These are phyloP conservation scores for Colletotrichum sidae DNA, from an alignment of 2,329 filamentous ascomycete species.

Conservation along the genomic window DNA sequence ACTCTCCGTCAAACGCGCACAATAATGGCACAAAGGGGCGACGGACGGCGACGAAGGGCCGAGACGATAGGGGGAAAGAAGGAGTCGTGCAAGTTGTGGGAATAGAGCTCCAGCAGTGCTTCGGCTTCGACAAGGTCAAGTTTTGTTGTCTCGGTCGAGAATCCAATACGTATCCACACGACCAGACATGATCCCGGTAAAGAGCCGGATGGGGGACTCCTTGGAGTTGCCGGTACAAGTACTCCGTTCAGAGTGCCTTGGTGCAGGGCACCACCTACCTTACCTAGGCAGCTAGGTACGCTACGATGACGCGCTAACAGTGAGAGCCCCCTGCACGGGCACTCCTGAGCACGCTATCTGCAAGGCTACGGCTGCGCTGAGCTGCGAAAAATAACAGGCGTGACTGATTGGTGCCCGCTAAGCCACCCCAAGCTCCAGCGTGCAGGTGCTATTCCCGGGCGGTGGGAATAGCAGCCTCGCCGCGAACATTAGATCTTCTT, in stretches of 20 bases:
- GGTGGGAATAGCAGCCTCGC: conserved; percentile 27
- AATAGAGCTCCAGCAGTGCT: conserved; percentile 22
- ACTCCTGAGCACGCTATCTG: conserved; percentile 16
- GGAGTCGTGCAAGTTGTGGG: conserved; percentile 19
- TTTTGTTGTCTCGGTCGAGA: conserved; percentile 37
- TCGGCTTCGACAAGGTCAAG: conserved; percentile 36
- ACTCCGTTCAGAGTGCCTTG: too few relatives aligned
- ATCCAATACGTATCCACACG: conserved; percentile 37
- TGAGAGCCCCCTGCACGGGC: conserved; percentile 26
- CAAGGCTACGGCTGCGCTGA: conserved; percentile 14
- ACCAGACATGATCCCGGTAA: conserved; percentile 28
- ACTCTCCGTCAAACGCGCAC: conserved; percentile 32
- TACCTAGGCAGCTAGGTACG: too few relatives aligned
- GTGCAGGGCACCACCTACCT: too few relatives aligned
- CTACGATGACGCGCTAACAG: conserved; percentile 30
- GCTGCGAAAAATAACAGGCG: conserved; percentile 13
- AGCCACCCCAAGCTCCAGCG: conserved; percentile 5
- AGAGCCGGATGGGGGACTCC: conserved; percentile 20
- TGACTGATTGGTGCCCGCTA: conserved; percentile 34
- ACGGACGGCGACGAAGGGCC: not conserved
- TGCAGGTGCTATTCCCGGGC: conserved; percentile 25
- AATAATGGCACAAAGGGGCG: conserved; percentile 32
- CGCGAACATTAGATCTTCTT: conserved; percentile 16
- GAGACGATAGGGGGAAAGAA: conserved; percentile 2
- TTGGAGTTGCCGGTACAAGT: not conserved